Conservation (phyloP, 768 basidiomycete species). For the Cystofilobasidium capitatum region DNA sequence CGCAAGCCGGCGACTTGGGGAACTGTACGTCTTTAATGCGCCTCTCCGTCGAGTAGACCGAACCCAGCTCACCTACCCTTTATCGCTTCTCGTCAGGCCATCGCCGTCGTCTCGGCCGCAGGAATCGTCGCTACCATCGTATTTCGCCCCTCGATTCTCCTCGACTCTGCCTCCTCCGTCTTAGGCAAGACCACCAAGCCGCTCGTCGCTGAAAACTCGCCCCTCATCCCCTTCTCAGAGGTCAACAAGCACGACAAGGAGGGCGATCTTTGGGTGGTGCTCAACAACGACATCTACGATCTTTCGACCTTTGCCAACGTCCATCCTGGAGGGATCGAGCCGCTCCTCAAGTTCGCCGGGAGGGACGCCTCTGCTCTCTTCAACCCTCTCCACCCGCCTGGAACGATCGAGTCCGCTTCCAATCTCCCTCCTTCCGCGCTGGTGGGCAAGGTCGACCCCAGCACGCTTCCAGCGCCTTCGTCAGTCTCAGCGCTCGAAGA, state of each 20-base stretch:
- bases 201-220: no score
- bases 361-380: slow-evolving; percentile 36
- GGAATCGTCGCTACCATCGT: no score
- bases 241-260: slow-evolving; percentile 37
- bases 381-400: slow-evolving; percentile 38
- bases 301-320: slow-evolving; percentile 36
- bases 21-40: no score
- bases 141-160: no score
- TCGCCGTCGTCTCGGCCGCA: no score
- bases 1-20: no score
- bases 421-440: slow-evolving; percentile 28
- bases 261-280: slow-evolving; percentile 36
- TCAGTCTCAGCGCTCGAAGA: neutral
- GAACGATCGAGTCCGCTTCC: slow-evolving; percentile 34
- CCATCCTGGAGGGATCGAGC: slow-evolving; percentile 37
- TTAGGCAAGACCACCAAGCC: no score
- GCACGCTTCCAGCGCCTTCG: slow-evolving; percentile 32
- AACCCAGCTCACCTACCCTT: no score
- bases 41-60: no score
- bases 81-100: no score
- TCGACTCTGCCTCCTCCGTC: no score
- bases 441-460: slow-evolving; percentile 34
- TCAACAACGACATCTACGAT: slow-evolving; percentile 37
- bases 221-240: slow-evolving; percentile 37
- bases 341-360: slow-evolving; percentile 36